A percentile compares a stretch with the other conserved stretches of the same genome.
These are phyloP conservation scores for Camptophora hylomeconis DNA, from an alignment of 2,329 filamentous ascomycete genomes.

Conservation along the genomic window DNA sequence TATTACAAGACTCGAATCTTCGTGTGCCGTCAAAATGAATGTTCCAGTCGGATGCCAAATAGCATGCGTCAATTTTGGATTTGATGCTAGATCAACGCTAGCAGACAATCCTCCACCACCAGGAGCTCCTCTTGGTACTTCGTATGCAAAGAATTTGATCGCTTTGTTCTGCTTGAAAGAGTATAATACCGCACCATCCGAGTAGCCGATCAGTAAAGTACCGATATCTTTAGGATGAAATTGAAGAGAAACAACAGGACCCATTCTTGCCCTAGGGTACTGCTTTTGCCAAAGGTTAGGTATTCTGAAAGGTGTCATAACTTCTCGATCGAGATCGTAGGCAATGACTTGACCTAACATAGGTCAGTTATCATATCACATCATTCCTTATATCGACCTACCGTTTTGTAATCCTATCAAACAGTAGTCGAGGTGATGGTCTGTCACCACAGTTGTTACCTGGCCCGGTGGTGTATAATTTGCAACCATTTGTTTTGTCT, in stretches of 20 bases:
- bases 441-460: conserved; percentile 61
- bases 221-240: conserved; percentile 89
- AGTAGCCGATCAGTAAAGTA: conserved; percentile 81
- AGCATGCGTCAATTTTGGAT: conserved; percentile 66
- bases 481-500: conserved; percentile 51
- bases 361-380: conserved; percentile 7
- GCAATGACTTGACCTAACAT: conserved; percentile 61
- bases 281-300: conserved; percentile 74
- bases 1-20: conserved; percentile 82
- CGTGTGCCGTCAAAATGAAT: conserved; percentile 74
- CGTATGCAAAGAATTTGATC: conserved; percentile 69
- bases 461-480: conserved; percentile 65
- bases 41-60: conserved; percentile 92
- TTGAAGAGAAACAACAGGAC: conserved; percentile 61
- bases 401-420: conserved; percentile 69
- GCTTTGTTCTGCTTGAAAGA: conserved; percentile 86
- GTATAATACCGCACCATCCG: conserved; percentile 75
- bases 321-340: conserved; percentile 82
- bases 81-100: conserved; percentile 42
- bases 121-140: conserved; percentile 65
- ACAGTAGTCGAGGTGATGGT: conserved; percentile 87
- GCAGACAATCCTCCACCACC: conserved; percentile 59
- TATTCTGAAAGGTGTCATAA: conserved; percentile 63
- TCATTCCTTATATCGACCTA: conserved; percentile 18
- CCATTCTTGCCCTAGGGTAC: conserved; percentile 52